A percentile compares a stretch with the other conserved stretches of the same genome.
These are phyloP conservation scores for Syzygium oleosum DNA, from an alignment of 345 rosid genomes.

Conservation along the genomic window DNA sequence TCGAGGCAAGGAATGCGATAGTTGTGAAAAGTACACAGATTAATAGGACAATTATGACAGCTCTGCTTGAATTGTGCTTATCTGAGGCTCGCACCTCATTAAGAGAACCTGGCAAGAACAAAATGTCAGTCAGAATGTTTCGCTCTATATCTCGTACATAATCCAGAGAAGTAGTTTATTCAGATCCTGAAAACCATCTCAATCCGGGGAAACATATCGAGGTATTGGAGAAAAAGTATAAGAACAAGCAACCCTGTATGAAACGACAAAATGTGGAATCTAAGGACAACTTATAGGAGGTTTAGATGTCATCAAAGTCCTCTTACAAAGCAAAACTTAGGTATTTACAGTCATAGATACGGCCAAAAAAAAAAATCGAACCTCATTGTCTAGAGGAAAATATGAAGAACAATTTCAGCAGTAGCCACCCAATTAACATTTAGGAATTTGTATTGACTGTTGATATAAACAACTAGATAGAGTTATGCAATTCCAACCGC, in stretches of 20 bases:
- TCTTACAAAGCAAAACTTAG: not conserved
- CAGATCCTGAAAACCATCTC: not conserved
- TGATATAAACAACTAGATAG: not conserved
- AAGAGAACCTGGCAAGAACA: conserved; percentile 39
- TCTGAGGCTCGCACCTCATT: conserved; percentile 19
- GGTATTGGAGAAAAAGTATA: not conserved
- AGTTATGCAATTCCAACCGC: not conserved
- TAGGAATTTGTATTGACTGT: not conserved
- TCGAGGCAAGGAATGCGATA: conserved; percentile 57
- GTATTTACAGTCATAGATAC: not conserved
- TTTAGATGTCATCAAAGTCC: not conserved
- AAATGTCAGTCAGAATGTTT: not conserved
- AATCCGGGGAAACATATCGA: not conserved
- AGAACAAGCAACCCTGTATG: not conserved
- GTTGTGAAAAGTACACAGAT: conserved; percentile 57
- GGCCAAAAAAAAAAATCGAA: not conserved
- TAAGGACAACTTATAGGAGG: not conserved
- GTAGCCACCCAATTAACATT: not conserved
- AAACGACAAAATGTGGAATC: not conserved
- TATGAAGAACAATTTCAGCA: not conserved
- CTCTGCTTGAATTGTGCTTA: conserved; percentile 44
- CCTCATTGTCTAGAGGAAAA: not conserved
- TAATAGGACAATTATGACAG: conserved; percentile 43
- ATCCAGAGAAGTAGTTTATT: not conserved
- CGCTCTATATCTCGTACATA: not conserved